Conservation (phyloP, 805 yeast genomes). For the Blastobotrys americana region DNA sequence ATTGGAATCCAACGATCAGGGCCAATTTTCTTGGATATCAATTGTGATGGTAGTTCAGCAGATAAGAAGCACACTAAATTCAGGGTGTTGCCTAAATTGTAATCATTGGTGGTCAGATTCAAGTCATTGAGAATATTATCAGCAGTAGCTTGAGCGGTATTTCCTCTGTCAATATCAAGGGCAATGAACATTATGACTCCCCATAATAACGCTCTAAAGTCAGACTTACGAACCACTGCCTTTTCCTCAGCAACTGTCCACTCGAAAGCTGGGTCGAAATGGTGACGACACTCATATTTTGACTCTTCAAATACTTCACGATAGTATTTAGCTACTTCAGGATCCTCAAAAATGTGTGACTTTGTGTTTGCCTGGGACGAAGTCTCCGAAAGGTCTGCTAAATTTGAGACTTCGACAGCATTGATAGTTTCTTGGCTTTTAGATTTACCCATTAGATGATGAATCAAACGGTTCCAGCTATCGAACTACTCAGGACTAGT, state of each 20-base stretch:
- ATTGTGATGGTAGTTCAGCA: slow-evolving; percentile 60
- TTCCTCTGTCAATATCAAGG: slow-evolving; percentile 49
- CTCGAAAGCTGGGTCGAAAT: slow-evolving; percentile 46
- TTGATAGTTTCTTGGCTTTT: no score
- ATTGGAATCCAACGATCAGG: slow-evolving; percentile 57
- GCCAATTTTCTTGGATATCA: slow-evolving; percentile 56
- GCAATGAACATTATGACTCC: slow-evolving; percentile 52
- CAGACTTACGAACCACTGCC: slow-evolving; percentile 42
- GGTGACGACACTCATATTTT: slow-evolving; percentile 46
- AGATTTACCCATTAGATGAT: no score
- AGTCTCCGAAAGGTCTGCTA: no score
- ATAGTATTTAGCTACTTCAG: slow-evolving; percentile 1
- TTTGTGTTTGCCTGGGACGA: neutral
- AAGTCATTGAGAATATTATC: slow-evolving; percentile 48
- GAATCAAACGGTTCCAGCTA: no score
- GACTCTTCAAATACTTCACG: slow-evolving; percentile 16
- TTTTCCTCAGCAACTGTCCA: slow-evolving; percentile 46
- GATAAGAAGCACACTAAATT: slow-evolving; percentile 44
- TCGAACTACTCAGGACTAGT: no score
- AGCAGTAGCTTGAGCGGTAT: slow-evolving; percentile 49
- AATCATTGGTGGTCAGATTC: slow-evolving; percentile 45
- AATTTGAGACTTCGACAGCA: no score
- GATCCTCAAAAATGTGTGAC: slow-evolving; percentile 3
- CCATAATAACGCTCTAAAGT: slow-evolving; percentile 44
- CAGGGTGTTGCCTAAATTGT: slow-evolving; percentile 50